phyloP scores from a whole-genome alignment of 331 rosid genomes.

The Cydonia oblonga region DNA sequence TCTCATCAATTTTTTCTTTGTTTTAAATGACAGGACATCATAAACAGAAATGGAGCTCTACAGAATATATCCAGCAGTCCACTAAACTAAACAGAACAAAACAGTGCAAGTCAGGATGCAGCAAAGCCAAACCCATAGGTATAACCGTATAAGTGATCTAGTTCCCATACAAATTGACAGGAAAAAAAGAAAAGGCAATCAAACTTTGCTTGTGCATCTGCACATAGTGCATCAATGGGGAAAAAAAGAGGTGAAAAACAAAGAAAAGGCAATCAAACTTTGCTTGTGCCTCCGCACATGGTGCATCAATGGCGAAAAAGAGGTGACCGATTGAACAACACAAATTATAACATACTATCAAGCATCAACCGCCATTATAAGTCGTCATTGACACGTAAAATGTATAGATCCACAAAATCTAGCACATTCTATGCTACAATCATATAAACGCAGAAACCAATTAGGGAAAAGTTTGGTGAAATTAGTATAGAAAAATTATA shows the following conservation, averaged over 20 bases:
- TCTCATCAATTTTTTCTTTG: too few species aligned
- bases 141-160: too few species aligned
- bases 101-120: too few species aligned
- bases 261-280: too few species aligned
- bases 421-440: not conserved
- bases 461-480: not conserved
- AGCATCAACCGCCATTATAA: not conserved
- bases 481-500: not conserved
- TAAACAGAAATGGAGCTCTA: not conserved
- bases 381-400: not conserved
- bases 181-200: too few species aligned
- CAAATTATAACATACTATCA: not conserved
- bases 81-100: not conserved
- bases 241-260: too few species aligned
- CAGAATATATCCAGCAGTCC: not conserved
- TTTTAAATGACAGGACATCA: too few species aligned
- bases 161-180: too few species aligned
- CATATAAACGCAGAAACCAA: not conserved
- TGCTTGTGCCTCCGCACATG: not conserved
- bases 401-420: not conserved
- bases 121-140: too few species aligned
- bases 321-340: too few species aligned
- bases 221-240: not conserved
- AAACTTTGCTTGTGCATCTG: too few species aligned
- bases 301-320: not conserved